phyloP scores from a whole-genome alignment of 169 alveolate genomes.

The Eimeria acervulina region DNA sequence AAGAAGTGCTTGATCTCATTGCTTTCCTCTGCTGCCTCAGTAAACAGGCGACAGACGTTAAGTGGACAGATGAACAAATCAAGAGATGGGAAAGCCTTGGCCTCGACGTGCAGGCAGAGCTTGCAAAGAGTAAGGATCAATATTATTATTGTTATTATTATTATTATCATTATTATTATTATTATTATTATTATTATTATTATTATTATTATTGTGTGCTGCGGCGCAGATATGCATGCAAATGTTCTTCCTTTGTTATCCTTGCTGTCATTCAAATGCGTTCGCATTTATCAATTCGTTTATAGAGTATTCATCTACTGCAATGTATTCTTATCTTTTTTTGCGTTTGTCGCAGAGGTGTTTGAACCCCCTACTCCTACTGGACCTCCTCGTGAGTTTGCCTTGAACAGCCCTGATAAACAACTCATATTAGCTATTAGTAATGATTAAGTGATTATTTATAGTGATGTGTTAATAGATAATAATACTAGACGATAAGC shows the following conservation, averaged over 20 bases:
- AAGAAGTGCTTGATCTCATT: background rate
- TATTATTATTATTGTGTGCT: background rate
- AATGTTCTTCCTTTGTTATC: background rate
- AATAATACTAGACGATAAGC: too few species aligned
- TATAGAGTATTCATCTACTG: background rate
- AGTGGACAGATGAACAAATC: background rate
- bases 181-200: background rate
- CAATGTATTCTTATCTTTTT: background rate
- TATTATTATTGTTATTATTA: too few species aligned
- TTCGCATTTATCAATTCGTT: background rate
- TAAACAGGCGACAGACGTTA: background rate
- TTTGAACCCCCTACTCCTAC: slow-evolving; percentile 10
- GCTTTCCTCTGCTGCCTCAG: slow-evolving; percentile 38
- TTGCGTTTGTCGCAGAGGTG: slow-evolving; percentile 50
- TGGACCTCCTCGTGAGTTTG: background rate
- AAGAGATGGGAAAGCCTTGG: slow-evolving; percentile 1
- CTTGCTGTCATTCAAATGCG: background rate
- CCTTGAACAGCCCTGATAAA: background rate
- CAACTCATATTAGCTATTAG: too few species aligned
- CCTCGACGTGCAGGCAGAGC: slow-evolving; percentile 8
- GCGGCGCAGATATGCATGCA: too few species aligned
- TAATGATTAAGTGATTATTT: too few species aligned
- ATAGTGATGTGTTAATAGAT: too few species aligned
- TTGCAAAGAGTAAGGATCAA: slow-evolving; percentile 14
- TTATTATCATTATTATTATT: too few species aligned